Evolutionary conservation across 2,329 filamentous ascomycete species (phyloP).

Genomic region (Sporothrix pallida): DNA sequence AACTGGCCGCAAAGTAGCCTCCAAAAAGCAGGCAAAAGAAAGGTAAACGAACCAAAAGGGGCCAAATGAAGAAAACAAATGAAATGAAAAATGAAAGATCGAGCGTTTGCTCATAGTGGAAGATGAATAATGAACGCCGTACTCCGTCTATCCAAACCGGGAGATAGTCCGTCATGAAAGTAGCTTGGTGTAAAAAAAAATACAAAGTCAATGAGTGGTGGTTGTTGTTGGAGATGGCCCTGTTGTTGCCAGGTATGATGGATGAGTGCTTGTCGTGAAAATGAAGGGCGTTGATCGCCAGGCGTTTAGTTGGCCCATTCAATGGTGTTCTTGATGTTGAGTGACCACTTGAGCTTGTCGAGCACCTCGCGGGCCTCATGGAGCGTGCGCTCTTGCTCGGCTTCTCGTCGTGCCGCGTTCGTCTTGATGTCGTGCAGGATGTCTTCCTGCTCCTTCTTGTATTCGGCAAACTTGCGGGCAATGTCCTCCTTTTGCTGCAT

Average conservation of each 20-base stretch:
- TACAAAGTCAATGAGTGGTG: slow-evolving; percentile 7
- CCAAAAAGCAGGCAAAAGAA: slow-evolving; percentile 1
- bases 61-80: neutral
- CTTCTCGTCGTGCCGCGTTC: slow-evolving; percentile 62
- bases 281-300: too few relatives aligned
- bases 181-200: slow-evolving; percentile 2
- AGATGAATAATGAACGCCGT: slow-evolving; percentile 29
- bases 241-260: neutral
- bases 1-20: neutral
- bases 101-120: slow-evolving; percentile 7
- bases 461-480: slow-evolving; percentile 63
- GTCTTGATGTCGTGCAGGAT: slow-evolving; percentile 64
- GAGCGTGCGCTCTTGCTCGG: slow-evolving; percentile 65
- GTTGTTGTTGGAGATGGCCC: neutral
- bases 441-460: slow-evolving; percentile 69
- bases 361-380: slow-evolving; percentile 65
- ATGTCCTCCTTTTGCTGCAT: slow-evolving; percentile 68
- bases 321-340: slow-evolving; percentile 69
- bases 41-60: neutral
- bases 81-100: neutral
- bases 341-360: slow-evolving; percentile 73
- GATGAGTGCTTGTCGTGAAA: neutral
- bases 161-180: slow-evolving; percentile 31
- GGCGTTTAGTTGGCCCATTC: slow-evolving; percentile 56
- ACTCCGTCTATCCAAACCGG: slow-evolving; percentile 34